phyloP scores from a whole-genome alignment of 345 rosid genomes.

The Isatis tinctoria region DNA sequence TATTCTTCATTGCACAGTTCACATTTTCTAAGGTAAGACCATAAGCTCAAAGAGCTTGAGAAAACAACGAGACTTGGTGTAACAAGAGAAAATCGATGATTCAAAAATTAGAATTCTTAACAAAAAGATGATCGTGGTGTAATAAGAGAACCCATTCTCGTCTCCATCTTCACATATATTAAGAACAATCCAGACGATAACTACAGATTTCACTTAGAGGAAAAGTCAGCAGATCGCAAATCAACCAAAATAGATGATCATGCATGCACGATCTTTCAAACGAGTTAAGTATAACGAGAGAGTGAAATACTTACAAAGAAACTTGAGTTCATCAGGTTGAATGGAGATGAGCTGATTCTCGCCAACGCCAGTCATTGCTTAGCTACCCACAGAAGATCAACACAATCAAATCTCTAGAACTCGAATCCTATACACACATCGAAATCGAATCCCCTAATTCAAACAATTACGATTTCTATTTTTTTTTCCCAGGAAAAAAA shows the following conservation, averaged over 20 bases:
- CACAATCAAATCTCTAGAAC: conserved; percentile 11
- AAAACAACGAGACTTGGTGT: not conserved
- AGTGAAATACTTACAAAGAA: conserved; percentile 48
- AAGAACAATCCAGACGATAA: not conserved
- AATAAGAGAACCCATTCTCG: not conserved
- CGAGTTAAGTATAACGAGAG: not conserved
- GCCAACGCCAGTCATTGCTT: conserved; percentile 54
- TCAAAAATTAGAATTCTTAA: not conserved
- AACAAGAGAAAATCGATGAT: not conserved
- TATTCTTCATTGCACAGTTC: not conserved
- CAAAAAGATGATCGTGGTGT: too few species aligned
- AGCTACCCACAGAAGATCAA: conserved; percentile 16
- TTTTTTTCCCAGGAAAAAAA: not conserved
- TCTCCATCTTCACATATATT: not conserved
- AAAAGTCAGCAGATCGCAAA: not conserved
- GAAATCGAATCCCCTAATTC: conserved; percentile 9
- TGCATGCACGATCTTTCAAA: conserved; percentile 6
- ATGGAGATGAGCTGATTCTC: conserved; percentile 73
- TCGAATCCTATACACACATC: conserved; percentile 4
- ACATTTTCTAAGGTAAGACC: not conserved
- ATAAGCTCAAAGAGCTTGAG: not conserved
- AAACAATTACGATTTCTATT: not conserved
- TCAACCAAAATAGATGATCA: not conserved
- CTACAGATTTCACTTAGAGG: not conserved
- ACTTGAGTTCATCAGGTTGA: conserved; percentile 93